These are phyloP conservation scores for Yamadazyma philogaea DNA, from an alignment of 805 yeast species.

Conservation along the genomic window DNA sequence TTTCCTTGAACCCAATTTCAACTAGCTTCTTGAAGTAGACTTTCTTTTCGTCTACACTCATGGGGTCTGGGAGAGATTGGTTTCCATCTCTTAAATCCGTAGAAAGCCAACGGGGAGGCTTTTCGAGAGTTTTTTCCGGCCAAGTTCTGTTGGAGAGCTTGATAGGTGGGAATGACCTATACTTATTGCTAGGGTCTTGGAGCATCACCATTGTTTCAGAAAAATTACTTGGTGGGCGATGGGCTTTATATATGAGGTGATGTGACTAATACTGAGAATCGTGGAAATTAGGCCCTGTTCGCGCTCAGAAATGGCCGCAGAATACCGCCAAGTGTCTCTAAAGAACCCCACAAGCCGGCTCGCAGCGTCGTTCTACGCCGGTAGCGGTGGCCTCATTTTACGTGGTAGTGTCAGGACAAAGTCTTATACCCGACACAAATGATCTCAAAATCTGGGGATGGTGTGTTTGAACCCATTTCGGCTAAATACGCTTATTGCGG, in stretches of 20 bases:
- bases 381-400: not conserved
- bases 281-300: not conserved
- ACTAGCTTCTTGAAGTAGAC: constrained; percentile 65
- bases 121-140: constrained; percentile 58
- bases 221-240: not conserved
- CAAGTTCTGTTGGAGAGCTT: constrained; percentile 63
- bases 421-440: not conserved
- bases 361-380: not conserved
- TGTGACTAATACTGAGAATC: constrained; percentile 6
- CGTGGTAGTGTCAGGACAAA: not conserved
- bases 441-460: not conserved
- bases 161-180: constrained; percentile 53
- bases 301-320: not conserved
- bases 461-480: not conserved
- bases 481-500: not conserved
- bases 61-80: constrained; percentile 82
- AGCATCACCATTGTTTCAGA: constrained; percentile 31
- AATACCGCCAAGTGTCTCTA: not conserved
- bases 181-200: constrained; percentile 61
- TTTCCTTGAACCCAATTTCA: constrained; percentile 76
- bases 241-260: not conserved
- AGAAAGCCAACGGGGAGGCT: constrained; percentile 79
- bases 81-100: constrained; percentile 84
- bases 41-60: constrained; percentile 77
- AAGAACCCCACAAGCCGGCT: not conserved